Evolutionary conservation across 1,139 yeast genomes (phyloP).

Genomic region (Petasospora rhodanensis): DNA sequence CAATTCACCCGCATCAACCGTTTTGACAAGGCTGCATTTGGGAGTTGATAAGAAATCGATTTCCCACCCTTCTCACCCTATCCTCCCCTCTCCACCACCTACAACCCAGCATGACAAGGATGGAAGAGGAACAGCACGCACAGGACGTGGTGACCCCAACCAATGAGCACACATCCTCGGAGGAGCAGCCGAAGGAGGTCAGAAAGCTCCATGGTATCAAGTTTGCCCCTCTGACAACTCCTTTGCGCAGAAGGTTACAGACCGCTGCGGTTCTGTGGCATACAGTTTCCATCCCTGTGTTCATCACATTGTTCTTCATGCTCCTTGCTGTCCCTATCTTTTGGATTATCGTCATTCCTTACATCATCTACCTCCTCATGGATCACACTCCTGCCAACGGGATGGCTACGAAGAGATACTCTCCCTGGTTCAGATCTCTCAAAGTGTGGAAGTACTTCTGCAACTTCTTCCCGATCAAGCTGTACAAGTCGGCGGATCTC

Average conservation of each 20-base stretch:
- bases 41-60: no score
- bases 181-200: neutral
- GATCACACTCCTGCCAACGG: conserved; percentile 77
- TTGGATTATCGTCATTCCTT: conserved; percentile 62
- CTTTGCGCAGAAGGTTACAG: conserved; percentile 56
- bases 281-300: conserved; percentile 63
- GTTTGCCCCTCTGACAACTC: conserved; percentile 48
- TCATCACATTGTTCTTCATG: conserved; percentile 49
- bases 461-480: conserved; percentile 70
- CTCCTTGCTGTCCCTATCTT: conserved; percentile 60
- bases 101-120: no score
- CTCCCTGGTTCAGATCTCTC: conserved; percentile 53
- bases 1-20: no score
- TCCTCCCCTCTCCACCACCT: no score
- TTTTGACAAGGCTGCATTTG: no score
- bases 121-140: no score
- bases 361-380: conserved; percentile 50
- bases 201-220: conserved; percentile 6
- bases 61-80: no score
- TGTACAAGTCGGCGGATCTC: conserved; percentile 69
- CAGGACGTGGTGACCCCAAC: no score
- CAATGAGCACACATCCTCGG: conserved; percentile 28
- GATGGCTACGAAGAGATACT: conserved; percentile 51
- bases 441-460: conserved; percentile 72
- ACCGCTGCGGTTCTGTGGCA: conserved; percentile 76